Percentiles rank a stretch among this genome's conserved stretches.
Evolutionary conservation across 306 rosid genomes (phyloP).

Genomic region (Quercus aquifolioides): DNA sequence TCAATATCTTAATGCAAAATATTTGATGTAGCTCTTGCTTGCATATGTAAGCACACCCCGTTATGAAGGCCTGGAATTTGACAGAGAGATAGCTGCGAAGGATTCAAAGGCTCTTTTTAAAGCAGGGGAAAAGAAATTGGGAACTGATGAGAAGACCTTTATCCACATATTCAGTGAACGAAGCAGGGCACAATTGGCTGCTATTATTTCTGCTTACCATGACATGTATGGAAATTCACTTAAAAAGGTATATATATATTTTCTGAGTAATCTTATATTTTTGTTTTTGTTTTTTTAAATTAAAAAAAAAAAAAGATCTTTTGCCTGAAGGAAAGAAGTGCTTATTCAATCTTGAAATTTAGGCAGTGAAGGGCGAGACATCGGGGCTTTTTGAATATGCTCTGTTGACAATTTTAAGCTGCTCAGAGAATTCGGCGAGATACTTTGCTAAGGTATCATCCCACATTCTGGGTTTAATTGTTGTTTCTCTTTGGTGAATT

Average conservation of each 20-base stretch:
- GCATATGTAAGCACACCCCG: constrained; percentile 52
- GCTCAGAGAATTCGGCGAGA: constrained; percentile 61
- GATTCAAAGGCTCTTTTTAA: constrained; percentile 41
- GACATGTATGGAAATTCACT: constrained; percentile 46
- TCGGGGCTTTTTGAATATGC: constrained; percentile 58
- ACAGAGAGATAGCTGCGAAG: constrained; percentile 34
- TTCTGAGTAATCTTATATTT: not conserved
- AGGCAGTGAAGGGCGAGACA: constrained; percentile 71
- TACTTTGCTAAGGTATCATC: constrained; percentile 74
- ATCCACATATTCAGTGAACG: constrained; percentile 53
- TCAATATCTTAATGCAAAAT: constrained; percentile 7
- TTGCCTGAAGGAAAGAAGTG: not conserved
- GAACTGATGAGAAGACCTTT: constrained; percentile 56
- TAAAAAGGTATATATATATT: constrained; percentile 45
- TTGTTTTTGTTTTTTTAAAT: not conserved
- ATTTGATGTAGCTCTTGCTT: constrained; percentile 53
- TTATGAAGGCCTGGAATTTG: constrained; percentile 67
- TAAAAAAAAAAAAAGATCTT: too few species aligned
- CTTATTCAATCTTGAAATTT: not conserved
- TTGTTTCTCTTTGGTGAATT: constrained; percentile 6
- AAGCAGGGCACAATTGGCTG: constrained; percentile 71
- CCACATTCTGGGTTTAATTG: not conserved
- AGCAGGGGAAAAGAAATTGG: constrained; percentile 53
- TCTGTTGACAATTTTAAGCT: constrained; percentile 57
- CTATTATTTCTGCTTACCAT: constrained; percentile 45